phyloP scores from a whole-genome alignment of 257 asterid species.

The Salvia rosmarinus region DNA sequence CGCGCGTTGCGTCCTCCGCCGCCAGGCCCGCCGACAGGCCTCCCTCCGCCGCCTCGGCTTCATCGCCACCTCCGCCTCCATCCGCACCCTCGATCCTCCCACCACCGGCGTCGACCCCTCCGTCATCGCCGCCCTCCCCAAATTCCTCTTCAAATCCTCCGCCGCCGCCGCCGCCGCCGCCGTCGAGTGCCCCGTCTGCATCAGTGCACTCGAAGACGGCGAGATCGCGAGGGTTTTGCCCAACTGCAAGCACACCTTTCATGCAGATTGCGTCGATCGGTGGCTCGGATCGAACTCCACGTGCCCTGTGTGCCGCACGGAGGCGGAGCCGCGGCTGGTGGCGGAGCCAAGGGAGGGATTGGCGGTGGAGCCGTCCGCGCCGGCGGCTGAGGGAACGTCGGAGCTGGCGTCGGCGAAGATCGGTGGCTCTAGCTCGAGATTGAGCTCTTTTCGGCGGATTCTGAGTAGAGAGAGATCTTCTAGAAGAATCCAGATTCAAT shows the following conservation, averaged over 20 bases:
- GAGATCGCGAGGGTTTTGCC: slow-evolving; percentile 69
- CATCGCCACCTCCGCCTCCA: slow-evolving; percentile 36
- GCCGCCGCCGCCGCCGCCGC: background rate
- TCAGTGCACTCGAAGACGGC: slow-evolving; percentile 62
- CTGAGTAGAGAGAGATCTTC: slow-evolving; percentile 70
- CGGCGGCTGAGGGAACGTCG: slow-evolving; percentile 43
- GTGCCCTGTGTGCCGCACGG: slow-evolving; percentile 80
- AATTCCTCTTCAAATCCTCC: slow-evolving; percentile 39
- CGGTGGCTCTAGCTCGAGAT: slow-evolving; percentile 57
- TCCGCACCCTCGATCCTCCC: slow-evolving; percentile 45
- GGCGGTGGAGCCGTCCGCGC: slow-evolving; percentile 47
- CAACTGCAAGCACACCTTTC: slow-evolving; percentile 77
- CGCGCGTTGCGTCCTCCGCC: slow-evolving; percentile 65
- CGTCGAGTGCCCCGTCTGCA: slow-evolving; percentile 74
- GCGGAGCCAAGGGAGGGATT: slow-evolving; percentile 65
- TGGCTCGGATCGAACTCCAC: slow-evolving; percentile 74
- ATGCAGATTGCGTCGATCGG: slow-evolving; percentile 69
- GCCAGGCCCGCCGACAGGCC: slow-evolving; percentile 64
- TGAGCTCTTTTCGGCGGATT: slow-evolving; percentile 74
- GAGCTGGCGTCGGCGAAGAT: slow-evolving; percentile 34
- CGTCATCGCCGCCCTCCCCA: slow-evolving; percentile 56
- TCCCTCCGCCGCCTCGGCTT: slow-evolving; percentile 44
- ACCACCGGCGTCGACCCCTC: slow-evolving; percentile 63
- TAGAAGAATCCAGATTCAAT: slow-evolving; percentile 46
- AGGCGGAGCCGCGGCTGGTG: slow-evolving; percentile 58